Conservation (phyloP, 306 rosid species). For the Heteromeles arbutifolia region DNA sequence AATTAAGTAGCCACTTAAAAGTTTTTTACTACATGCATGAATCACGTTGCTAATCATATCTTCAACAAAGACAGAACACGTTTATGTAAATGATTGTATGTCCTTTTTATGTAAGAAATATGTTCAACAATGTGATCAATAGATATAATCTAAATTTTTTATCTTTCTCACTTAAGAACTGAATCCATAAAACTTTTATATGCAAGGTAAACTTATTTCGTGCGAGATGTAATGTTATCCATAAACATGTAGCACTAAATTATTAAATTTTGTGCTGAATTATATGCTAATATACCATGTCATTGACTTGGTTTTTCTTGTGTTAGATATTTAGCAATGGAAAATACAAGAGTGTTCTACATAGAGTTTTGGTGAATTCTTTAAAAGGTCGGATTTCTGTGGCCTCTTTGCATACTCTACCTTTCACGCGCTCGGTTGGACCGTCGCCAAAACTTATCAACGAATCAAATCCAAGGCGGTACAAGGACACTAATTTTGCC, state of each 20-base stretch:
- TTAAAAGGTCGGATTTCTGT: constrained; percentile 45
- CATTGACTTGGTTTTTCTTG: neutral
- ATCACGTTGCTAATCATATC: too few species aligned
- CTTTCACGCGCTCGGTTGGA: constrained; percentile 32
- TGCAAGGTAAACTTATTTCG: too few species aligned
- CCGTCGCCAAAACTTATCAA: constrained; percentile 58
- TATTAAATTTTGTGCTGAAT: too few species aligned
- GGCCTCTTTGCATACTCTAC: constrained; percentile 67
- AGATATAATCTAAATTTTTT: too few species aligned
- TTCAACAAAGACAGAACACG: too few species aligned
- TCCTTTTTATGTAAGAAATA: too few species aligned
- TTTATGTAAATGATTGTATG: too few species aligned
- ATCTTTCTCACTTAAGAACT: too few species aligned
- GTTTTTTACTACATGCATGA: neutral
- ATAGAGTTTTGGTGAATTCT: constrained; percentile 67
- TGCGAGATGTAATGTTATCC: too few species aligned
- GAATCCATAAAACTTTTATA: too few species aligned
- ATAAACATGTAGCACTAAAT: too few species aligned
- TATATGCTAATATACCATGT: neutral
- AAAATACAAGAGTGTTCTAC: constrained; percentile 78
- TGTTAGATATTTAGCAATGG: constrained; percentile 90
- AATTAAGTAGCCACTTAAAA: neutral
- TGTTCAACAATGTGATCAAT: too few species aligned
- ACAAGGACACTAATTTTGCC: constrained; percentile 58
- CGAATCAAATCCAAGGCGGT: constrained; percentile 59